Percentiles rank a stretch among this genome's conserved stretches.
Evolutionary conservation across 257 asterid species (phyloP).

Genomic region (Fraxinus quadrangulata): DNA sequence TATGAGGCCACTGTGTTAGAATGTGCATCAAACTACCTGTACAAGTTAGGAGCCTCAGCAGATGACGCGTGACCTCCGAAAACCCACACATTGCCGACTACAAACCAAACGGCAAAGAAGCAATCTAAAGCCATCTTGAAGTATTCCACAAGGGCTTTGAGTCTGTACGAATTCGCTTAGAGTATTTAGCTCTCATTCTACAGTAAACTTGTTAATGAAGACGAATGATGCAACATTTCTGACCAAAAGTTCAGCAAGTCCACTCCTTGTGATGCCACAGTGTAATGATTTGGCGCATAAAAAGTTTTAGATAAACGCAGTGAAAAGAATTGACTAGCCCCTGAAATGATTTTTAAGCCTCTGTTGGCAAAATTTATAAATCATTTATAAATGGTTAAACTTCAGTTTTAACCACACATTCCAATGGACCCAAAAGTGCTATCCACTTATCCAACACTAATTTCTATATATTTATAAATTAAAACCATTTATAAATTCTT

Average conservation of each 20-base stretch:
- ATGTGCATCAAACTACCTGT: slow-evolving; percentile 52
- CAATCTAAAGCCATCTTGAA: slow-evolving; percentile 94
- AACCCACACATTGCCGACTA: slow-evolving; percentile 95
- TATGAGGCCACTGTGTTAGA: neutral
- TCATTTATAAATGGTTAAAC: too few species aligned
- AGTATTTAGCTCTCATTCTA: slow-evolving; percentile 26
- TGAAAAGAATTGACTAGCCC: neutral
- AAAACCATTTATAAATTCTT: too few species aligned
- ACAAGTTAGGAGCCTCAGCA: slow-evolving; percentile 79
- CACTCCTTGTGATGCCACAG: neutral
- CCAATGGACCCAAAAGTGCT: too few species aligned
- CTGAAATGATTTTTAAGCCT: neutral
- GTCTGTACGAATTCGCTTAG: slow-evolving; percentile 49
- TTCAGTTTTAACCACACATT: too few species aligned
- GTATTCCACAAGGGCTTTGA: slow-evolving; percentile 69
- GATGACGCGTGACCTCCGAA: slow-evolving; percentile 92
- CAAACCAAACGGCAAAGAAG: slow-evolving; percentile 97
- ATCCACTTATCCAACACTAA: too few species aligned
- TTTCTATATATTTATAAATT: too few species aligned
- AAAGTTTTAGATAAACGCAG: neutral
- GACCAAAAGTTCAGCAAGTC: neutral
- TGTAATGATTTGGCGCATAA: neutral
- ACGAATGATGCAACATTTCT: slow-evolving; percentile 3
- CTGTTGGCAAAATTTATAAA: too few species aligned
- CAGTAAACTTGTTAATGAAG: neutral